These are phyloP conservation scores for Fraxinus angustifolia DNA, from an alignment of 305 asterid genomes.

Conservation along the genomic window DNA sequence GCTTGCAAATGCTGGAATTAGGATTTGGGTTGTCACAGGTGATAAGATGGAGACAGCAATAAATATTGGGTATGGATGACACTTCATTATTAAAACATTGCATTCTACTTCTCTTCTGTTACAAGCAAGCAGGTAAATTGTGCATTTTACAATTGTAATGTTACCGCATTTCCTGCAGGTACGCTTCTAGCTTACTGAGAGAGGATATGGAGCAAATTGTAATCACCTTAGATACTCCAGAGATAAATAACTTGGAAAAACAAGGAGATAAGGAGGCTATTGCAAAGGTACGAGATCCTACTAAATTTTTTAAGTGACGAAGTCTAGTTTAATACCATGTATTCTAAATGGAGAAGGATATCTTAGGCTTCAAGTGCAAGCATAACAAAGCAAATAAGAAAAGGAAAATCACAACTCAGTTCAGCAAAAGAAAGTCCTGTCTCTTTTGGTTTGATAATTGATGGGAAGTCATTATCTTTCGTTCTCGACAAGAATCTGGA, in stretches of 20 bases:
- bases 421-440: conserved; percentile 47
- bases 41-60: conserved; percentile 97
- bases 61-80: conserved; percentile 65
- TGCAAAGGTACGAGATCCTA: conserved; percentile 52
- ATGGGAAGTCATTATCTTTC: conserved; percentile 72
- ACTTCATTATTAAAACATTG: not conserved
- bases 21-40: conserved; percentile 91
- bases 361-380: conserved; percentile 66
- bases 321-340: not conserved
- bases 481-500: conserved; percentile 58
- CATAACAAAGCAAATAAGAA: conserved; percentile 58
- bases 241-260: conserved; percentile 56
- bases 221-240: conserved; percentile 68
- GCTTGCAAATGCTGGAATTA: conserved; percentile 74
- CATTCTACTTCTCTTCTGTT: not conserved
- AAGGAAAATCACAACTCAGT: conserved; percentile 46
- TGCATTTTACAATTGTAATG: not conserved
- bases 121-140: not conserved
- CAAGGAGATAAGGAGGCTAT: conserved; percentile 64
- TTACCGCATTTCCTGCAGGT: conserved; percentile 40
- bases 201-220: conserved; percentile 80
- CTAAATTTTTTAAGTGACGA: conserved; percentile 9
- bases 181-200: conserved; percentile 85
- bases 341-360: conserved; percentile 22
- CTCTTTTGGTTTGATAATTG: conserved; percentile 72